These are phyloP conservation scores for Cyberlindnera euphorbiiphila DNA, from an alignment of 805 yeast genomes.

Conservation along the genomic window DNA sequence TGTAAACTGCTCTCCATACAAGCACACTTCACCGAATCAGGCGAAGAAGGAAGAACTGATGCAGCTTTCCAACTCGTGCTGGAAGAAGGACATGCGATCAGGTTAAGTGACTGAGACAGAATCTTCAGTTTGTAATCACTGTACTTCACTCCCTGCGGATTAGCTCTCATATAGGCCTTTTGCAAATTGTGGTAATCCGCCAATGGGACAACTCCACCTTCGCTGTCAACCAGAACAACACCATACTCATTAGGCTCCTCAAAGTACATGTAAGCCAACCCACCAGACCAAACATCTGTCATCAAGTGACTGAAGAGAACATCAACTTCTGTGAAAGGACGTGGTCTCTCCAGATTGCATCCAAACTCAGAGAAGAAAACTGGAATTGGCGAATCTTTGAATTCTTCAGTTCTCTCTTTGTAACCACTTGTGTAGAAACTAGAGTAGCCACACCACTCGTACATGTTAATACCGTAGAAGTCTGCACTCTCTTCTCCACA, in stretches of 20 bases:
- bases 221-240: conserved; percentile 46
- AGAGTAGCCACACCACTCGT: conserved; percentile 81
- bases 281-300: conserved; percentile 85
- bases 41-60: conserved; percentile 61
- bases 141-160: conserved; percentile 41
- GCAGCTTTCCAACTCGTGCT: conserved; percentile 60
- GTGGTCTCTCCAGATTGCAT: conserved; percentile 62
- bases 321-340: conserved; percentile 68
- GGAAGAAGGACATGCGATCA: conserved; percentile 46
- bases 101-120: background rate
- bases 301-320: conserved; percentile 61
- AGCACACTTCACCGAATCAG: conserved; percentile 54
- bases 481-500: conserved; percentile 72
- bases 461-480: conserved; percentile 82
- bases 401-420: conserved; percentile 56
- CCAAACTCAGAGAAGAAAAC: conserved; percentile 80
- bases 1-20: conserved; percentile 52
- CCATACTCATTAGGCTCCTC: conserved; percentile 75
- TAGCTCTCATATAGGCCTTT: conserved; percentile 44
- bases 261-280: conserved; percentile 79
- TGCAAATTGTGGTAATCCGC: conserved; percentile 56
- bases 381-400: conserved; percentile 63
- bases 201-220: conserved; percentile 46
- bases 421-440: conserved; percentile 64
- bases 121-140: conserved; percentile 28